Base-by-base conservation (phyloP, 1,284 basidiomycete genomes). In the Porodaedalea pini region DNA sequence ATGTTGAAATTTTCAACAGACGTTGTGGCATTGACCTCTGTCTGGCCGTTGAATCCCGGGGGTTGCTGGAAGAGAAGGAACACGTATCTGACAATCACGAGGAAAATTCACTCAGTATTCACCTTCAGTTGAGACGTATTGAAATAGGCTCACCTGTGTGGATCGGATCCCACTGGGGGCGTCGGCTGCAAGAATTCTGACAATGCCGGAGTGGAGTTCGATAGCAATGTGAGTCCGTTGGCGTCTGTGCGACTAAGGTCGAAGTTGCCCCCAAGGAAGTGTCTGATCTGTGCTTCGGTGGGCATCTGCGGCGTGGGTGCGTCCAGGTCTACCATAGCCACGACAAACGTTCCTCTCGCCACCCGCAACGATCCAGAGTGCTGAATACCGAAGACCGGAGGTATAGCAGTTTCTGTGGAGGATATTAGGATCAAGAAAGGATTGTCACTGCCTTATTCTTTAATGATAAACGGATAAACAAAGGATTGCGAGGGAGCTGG, bases 221-320 rank as follows among this genome's bases (percentile, higher is more conserved):
- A 64, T 11, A 81, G 65, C n/a, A 57, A 37, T 23, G 19, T 10
- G 17, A 61, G 25, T 4, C 56, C 56, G 17, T 41, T 23, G 10
- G 45, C 17, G 23, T 54, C 31, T 21, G 44, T 36, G 21, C 39
- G 29, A n/a, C 53, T 58, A 2, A 62, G 47, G 41, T 67, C 56
- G 59, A 79, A 81, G 65, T 78, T 71, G 2, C 76, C 74, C 0
- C 76, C 78, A 3, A 83, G 66, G 67, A 80, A 79, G 64, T 82
- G 80, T 15, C 78, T 73, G 54, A 81, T 78, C 62, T 81, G 74
- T 0, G 79, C 72, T 11, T 27, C 57, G 0, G 74, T 76, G 2
- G 77, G 78, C 11, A 54, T 63, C 59, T 78, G 74, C 1, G 79
- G 79, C 7, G 78, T 77, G 1, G 79, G 79, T 6, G 76, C 78